Evolutionary conservation across 2,329 filamentous ascomycete species (phyloP), one percentile per base, ranked within the genome.

Genomic region (Xylaria sp.): DNA sequence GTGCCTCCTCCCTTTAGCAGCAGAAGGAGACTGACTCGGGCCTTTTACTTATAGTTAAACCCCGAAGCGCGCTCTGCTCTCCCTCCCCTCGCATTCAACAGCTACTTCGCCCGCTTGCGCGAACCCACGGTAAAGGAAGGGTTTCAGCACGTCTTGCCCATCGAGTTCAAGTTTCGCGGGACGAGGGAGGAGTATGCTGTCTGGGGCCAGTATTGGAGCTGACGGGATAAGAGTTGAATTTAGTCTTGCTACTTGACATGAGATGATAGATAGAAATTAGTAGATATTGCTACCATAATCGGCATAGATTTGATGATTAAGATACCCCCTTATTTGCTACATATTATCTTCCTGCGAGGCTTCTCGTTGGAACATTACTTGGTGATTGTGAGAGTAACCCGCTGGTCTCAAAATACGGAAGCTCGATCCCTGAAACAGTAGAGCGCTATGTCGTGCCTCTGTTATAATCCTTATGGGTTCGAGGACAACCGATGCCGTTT

Each of bases 181-280:
- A 86, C 85, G 0, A 85, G 88, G 60, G 88, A 91, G 39, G 89
- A 93, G 72, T 90, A 89, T 75, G 82, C 82, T 42, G 81, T 92
- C 53, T 98, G 94, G 94, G 86, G 84, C 4, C 88, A 86, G 74
- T 94, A 93, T 76, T 98, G 93, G 93, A 82, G 88, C 58, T 94
- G 51, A 55, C 32, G 6, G 4, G 54, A 17, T 21, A 27, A 8
- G 32, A 17, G 7, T 19, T 21, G 3, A 32, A n/a, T 21, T 1
- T 5, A 45, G 54, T 53, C 17, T 51, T 51, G 12, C 24, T 51
- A 27, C 21, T 21, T 24, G 21, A 17, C 19, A 27, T 17, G 14
- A n/a, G 42, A 42, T 39, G 4, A n/a, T 32, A 61, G 19, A 61
- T 51, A 27, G 24, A n/a, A 24, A 6, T 27, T 7, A 4, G 17